phyloP scores from a whole-genome alignment of 441 rosid genomes.

The Kokia cookei region DNA sequence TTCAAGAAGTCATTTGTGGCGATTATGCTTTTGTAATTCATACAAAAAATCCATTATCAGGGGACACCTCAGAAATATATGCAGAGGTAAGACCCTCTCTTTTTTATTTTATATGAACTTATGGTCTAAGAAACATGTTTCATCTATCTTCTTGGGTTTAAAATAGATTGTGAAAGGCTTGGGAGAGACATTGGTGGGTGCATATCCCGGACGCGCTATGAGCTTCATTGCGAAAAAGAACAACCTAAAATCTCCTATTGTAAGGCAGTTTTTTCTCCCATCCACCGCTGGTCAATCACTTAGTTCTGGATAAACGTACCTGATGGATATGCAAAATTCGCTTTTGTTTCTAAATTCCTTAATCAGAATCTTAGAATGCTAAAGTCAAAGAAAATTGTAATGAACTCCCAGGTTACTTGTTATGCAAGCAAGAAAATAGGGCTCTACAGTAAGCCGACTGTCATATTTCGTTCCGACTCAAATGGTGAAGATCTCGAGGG shows the following conservation, averaged over 20 bases:
- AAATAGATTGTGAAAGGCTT: constrained; percentile 78
- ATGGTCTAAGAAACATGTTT: neutral
- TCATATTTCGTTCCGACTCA: constrained; percentile 71
- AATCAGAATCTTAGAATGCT: neutral
- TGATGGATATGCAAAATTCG: neutral
- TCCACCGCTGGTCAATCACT: neutral
- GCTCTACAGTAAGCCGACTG: constrained; percentile 38
- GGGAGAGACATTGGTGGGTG: constrained; percentile 82
- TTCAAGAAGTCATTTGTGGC: constrained; percentile 71
- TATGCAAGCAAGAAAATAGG: constrained; percentile 70
- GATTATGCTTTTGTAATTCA: constrained; percentile 89
- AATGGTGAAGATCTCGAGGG: constrained; percentile 77
- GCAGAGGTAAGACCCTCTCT: constrained; percentile 42
- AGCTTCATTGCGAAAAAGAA: constrained; percentile 65
- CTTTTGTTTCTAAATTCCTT: neutral
- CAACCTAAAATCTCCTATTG: constrained; percentile 52
- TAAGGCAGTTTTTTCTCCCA: constrained; percentile 20
- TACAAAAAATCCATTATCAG: constrained; percentile 74
- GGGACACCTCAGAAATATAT: constrained; percentile 69
- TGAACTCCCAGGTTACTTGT: constrained; percentile 36
- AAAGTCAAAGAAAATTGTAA: neutral
- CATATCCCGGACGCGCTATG: constrained; percentile 78
- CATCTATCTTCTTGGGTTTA: constrained; percentile 1
- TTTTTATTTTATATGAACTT: neutral
- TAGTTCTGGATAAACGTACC: neutral